phyloP scores from a whole-genome alignment of 2,329 filamentous ascomycete genomes.

The Diaporthe aspalathi region DNA sequence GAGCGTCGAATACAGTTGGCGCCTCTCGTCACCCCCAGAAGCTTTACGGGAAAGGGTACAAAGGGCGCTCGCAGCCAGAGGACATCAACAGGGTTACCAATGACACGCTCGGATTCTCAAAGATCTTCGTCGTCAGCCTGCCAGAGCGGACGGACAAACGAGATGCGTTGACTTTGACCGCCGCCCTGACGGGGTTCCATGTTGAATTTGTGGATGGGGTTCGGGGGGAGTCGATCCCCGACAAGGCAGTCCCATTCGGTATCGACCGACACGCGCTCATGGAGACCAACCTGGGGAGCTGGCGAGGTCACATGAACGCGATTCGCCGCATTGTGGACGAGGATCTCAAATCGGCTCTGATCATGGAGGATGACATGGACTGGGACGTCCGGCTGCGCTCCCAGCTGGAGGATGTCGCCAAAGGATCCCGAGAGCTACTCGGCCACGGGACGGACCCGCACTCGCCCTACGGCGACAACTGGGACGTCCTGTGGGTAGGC shows the following conservation, averaged over 20 bases:
- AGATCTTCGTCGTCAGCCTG: constrained; percentile 60
- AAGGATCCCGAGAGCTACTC: constrained; percentile 34
- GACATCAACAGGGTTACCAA: constrained; percentile 44
- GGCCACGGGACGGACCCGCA: constrained; percentile 36
- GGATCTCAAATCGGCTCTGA: constrained; percentile 52
- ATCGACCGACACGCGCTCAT: constrained; percentile 48
- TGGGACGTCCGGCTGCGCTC: constrained; percentile 57
- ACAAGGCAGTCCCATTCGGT: constrained; percentile 51
- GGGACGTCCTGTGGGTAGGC: constrained; percentile 66
- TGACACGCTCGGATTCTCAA: constrained; percentile 46
- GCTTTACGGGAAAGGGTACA: constrained; percentile 38
- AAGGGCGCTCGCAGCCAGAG: constrained; percentile 33
- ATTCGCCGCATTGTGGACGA: constrained; percentile 51
- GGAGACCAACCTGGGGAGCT: constrained; percentile 49
- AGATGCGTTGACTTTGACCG: constrained; percentile 60
- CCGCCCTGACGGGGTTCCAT: constrained; percentile 56
- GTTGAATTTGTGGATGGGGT: constrained; percentile 61
- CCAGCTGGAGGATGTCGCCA: constrained; percentile 48
- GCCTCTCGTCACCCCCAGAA: neutral
- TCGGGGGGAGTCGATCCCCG: constrained; percentile 50
- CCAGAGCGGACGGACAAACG: constrained; percentile 63
- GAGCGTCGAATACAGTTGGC: neutral
- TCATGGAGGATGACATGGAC: constrained; percentile 61
- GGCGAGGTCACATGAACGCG: constrained; percentile 57
- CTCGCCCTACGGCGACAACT: constrained; percentile 59